phyloP scores from a whole-genome alignment of 2,329 filamentous ascomycete species.

The Chaetomiaceae sp. region DNA sequence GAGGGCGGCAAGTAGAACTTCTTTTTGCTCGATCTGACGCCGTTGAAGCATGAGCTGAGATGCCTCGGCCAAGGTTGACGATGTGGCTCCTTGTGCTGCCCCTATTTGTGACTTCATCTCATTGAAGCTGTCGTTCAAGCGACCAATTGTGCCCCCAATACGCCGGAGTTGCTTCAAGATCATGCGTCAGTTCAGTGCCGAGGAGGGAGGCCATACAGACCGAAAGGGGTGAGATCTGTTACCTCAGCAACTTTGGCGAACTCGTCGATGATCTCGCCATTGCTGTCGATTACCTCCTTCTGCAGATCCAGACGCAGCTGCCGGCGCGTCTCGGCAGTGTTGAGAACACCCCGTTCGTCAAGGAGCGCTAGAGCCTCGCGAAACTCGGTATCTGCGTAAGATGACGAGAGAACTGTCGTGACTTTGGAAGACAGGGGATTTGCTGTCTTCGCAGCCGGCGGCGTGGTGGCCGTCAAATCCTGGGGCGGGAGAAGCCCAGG shows the following conservation, averaged over 20 bases:
- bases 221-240: slow-evolving; percentile 24
- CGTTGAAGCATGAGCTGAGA: slow-evolving; percentile 66
- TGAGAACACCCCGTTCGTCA: slow-evolving; percentile 64
- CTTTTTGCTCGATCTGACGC: slow-evolving; percentile 69
- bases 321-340: slow-evolving; percentile 71
- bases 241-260: slow-evolving; percentile 88
- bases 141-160: slow-evolving; percentile 72
- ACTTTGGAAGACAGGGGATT: slow-evolving; percentile 77
- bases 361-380: slow-evolving; percentile 74
- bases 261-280: slow-evolving; percentile 80
- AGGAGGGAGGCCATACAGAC: background rate
- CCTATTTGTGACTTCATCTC: slow-evolving; percentile 74
- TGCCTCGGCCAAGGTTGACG: slow-evolving; percentile 70
- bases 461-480: slow-evolving; percentile 26
- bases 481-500: slow-evolving; percentile 29
- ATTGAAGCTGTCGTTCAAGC: slow-evolving; percentile 71
- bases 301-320: slow-evolving; percentile 77
- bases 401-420: slow-evolving; percentile 79
- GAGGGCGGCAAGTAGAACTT: slow-evolving; percentile 71
- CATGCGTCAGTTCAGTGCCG: slow-evolving; percentile 1
- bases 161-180: slow-evolving; percentile 68
- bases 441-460: slow-evolving; percentile 28
- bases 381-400: slow-evolving; percentile 89
- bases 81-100: slow-evolving; percentile 68
- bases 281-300: slow-evolving; percentile 86